Base-by-base conservation (phyloP, 305 asterid species). In the Fraxinus sp. region DNA sequence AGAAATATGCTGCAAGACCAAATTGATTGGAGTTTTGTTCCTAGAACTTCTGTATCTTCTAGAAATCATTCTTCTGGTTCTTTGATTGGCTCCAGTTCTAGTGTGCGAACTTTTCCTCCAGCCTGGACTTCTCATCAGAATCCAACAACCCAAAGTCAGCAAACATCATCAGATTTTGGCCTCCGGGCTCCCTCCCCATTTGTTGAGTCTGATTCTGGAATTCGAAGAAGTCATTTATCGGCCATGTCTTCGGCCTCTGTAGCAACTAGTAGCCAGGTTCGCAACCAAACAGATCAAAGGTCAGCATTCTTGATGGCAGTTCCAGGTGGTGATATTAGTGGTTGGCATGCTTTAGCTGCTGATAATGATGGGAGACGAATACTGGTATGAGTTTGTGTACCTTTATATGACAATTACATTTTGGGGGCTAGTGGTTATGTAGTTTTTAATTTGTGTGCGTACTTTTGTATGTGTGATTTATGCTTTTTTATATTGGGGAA, bases 311-410 rank as follows among this genome's bases (percentile, higher is more conserved):
- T 86, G 83, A 84, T 90, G 86, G 93, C 91, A 52, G 87, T 86
- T 32, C 83, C 91, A 10, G 89, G 89, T 49, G 93, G 90, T 66
- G 92, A 89, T 85, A 36, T 74, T 70, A 85, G 72, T 64, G 87
- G 92, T 76, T 89, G 93, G 97, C 95, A 87, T 86, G 89, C 94
- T 80, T 81, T 89, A 77, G 90, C 95, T 78, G 90, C 93, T 82
- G 92, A 80, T 81, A 26, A 89, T 55, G 95, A 92, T 87, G 90
- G 92, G 82, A 91, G 98, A 78, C 94, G 92, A 37, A 93, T 97
- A 87, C 86, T 94, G 92, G 93, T 91, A 86, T 68, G 84, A 81
- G 86, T 81, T 81, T 82, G 82, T 73, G 4, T 72, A 41, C 20
- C 74, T 55, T 59, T 68, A 78, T 79, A 32, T 41, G 26, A 68